phyloP scores from a whole-genome alignment of 805 yeast genomes.

The Cyberlindnera sargentensis region DNA sequence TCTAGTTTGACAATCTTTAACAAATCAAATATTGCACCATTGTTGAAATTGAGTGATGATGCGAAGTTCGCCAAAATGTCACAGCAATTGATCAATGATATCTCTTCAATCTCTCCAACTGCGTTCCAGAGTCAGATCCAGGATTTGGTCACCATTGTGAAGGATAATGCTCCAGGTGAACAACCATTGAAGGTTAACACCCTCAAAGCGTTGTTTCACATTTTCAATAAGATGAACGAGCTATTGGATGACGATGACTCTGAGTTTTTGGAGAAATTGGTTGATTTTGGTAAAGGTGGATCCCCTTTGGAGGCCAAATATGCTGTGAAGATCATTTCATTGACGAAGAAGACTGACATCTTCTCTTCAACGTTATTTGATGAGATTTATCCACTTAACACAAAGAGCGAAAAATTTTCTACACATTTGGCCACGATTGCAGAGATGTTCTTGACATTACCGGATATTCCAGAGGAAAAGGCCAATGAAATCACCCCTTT shows the following conservation, averaged over 20 bases:
- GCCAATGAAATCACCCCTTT: constrained; percentile 53
- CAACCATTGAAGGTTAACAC: constrained; percentile 24
- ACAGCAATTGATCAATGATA: constrained; percentile 48
- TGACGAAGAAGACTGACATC: constrained; percentile 36
- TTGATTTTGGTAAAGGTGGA: constrained; percentile 43
- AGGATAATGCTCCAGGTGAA: constrained; percentile 20
- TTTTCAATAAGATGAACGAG: constrained; percentile 44
- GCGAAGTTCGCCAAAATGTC: constrained; percentile 31
- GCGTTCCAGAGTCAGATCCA: constrained; percentile 55
- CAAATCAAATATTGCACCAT: constrained; percentile 50
- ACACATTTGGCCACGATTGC: constrained; percentile 55
- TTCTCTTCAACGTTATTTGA: constrained; percentile 33
- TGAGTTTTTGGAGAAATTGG: constrained; percentile 37
- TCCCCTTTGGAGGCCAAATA: constrained; percentile 57
- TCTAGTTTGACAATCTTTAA: constrained; percentile 57
- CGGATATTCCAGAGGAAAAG: constrained; percentile 41
- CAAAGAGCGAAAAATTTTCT: constrained; percentile 32
- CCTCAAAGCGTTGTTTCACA: constrained; percentile 54
- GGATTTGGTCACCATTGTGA: constrained; percentile 37
- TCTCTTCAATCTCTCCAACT: constrained; percentile 55
- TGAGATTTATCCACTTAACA: constrained; percentile 44
- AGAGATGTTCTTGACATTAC: constrained; percentile 46
- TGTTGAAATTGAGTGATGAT: constrained; percentile 36
- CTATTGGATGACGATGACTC: constrained; percentile 36
- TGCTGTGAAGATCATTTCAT: constrained; percentile 49